A percentile compares a stretch with the other conserved stretches of the same genome.
phyloP scores from a whole-genome alignment of 306 rosid genomes.

The Prosopis cineraria region DNA sequence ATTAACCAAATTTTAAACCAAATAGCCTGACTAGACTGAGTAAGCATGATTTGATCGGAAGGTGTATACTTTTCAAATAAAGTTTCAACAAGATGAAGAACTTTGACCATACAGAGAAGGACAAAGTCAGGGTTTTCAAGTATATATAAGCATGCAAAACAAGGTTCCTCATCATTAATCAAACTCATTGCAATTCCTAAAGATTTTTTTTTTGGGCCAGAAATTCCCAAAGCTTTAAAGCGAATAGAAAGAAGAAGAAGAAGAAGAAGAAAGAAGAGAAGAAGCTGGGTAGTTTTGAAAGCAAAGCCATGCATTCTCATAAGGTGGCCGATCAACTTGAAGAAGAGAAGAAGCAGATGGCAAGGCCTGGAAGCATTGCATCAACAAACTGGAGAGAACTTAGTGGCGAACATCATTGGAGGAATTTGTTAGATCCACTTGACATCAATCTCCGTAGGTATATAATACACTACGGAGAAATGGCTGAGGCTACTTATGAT shows the following conservation, averaged over 20 bases:
- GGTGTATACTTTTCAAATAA: neutral
- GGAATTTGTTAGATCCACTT: too few species aligned
- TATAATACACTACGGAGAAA: too few species aligned
- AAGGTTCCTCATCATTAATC: neutral
- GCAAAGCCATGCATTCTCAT: neutral
- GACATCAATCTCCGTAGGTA: too few species aligned
- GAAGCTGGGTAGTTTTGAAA: neutral
- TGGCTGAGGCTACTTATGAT: too few species aligned
- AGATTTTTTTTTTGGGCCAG: too few species aligned
- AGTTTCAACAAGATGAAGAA: neutral
- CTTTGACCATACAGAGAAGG: neutral
- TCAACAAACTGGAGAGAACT: too few species aligned
- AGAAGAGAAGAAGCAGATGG: constrained; percentile 3
- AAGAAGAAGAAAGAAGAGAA: neutral
- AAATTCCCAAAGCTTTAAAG: too few species aligned
- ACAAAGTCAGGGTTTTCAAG: neutral
- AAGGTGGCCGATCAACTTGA: neutral
- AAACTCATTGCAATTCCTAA: neutral
- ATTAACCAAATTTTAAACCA: neutral
- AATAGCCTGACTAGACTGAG: neutral
- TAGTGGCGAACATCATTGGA: too few species aligned
- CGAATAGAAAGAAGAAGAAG: neutral
- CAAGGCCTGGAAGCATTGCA: neutral
- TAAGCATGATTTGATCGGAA: neutral
- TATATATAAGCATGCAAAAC: neutral